Evolutionary conservation across 352 stramenopile genomes (phyloP), one percentile per base, ranked within the genome.

Genomic region (Phytophthora pini): DNA sequence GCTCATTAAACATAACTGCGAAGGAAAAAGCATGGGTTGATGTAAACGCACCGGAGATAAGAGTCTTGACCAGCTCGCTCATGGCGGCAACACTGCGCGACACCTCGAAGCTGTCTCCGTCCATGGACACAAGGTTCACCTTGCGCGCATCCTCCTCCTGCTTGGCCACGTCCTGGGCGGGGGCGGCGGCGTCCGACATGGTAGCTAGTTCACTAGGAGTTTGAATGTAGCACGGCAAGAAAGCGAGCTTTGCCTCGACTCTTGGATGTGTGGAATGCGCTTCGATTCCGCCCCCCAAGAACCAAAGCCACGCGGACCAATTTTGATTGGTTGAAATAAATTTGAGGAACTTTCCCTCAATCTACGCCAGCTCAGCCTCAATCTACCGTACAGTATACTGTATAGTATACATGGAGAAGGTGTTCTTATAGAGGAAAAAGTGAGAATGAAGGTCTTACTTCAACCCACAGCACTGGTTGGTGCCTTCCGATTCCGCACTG

Each of bases 21-120:
- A 7, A 41, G 15, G 38, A 43, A 43, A 5, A 22, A 22, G 17
- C 13, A 20, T 43, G 38, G 13, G 38, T 43, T 22, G 5, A 43
- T 10, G 38, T 15, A 44, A 39, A 70, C 76, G 38, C 43, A 96
- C 87, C 96, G 32, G 98, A 97, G 72, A 99, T 95, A 79, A 99
- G 98, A 44, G 92, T 98, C 79, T 98, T 99, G 43, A 99, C 97
- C 32, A 99, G 87, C 72, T 99, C 97, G 41, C 88, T 98, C 96
- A 99, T 99, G 76, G 92, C 90, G 4, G 97, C 97, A 50, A 99
- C 95, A 40, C 83, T 89, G 26, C 90, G 84, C 43, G 93, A 82
- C 32, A 99, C 93, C 66, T 98, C 83, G 80, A 99, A 99, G 65
- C 86, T 91, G 70, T 99, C 96, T 62, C 97, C 98, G 68, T 99